Evolutionary conservation across 176 grass and related monocot genomes (phyloP), one percentile per base, ranked within the genome.

Genomic region (Oryza nivara): DNA sequence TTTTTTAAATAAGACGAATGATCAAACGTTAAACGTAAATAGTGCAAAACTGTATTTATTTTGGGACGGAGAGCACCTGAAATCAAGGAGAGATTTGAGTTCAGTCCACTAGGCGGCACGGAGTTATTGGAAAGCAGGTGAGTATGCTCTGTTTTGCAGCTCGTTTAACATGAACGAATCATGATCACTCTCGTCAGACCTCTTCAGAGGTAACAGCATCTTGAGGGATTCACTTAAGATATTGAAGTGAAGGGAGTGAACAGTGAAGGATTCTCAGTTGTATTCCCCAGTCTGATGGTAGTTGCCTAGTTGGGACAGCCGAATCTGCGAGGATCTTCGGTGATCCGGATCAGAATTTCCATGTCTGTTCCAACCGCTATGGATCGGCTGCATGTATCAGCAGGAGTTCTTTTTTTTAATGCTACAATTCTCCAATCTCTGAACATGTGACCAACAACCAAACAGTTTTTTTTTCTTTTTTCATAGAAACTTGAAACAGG

Each of bases 321-420:
- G 72, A 82, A 86, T 85, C 80, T 36, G 72, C 17, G n/a, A 67
- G 23, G 65, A 82, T 82, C 67, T 48, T 81, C 22, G 11, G 75
- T 71, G 32, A 85, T 76, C 17, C 65, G 15, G 40, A 22, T 76
- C 30, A 16, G 40, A 81, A 41, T 74, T 65, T n/a, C 51, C 20
- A 76, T 30, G 14, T 47, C 76, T 65, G 30, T 17, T 51, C 36
- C 60, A 45, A 69, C 16, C 10, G 17, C 45, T 49, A 6, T 3
- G 11, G 3, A 80, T 78, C 19, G 7, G 28, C 68, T 41, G 40
- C 40, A 38, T 34, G 38, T 70, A 61, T n/a, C 70, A 30, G 28
- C 13, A 41, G 0, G 14, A 48, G 13, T 63, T 38, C 5, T 58
- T 81, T 40, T 40, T 81, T 81, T 44, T 7, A 11, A 12, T 25